Evolutionary conservation across 371 early-diverging fungal genomes (phyloP).

Genomic region (Apophysomyces variabilis): DNA sequence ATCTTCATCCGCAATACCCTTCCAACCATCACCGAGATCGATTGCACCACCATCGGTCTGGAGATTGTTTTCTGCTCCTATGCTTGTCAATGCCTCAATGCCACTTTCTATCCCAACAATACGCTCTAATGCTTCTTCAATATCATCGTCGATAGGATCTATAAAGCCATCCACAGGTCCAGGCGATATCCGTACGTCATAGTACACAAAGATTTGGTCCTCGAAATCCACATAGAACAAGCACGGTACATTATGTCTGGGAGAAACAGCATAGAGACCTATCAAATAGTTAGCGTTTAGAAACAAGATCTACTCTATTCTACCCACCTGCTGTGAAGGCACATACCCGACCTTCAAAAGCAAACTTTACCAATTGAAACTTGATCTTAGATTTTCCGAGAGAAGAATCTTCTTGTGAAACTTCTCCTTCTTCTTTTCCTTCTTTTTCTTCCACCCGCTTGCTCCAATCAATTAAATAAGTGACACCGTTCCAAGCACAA

Average conservation of each 20-base stretch:
- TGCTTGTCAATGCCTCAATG: constrained; percentile 26
- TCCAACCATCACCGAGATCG: constrained; percentile 55
- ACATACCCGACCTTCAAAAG: constrained; percentile 81
- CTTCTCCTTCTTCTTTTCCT: constrained; percentile 1
- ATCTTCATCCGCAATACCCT: constrained; percentile 35
- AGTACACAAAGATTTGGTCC: constrained; percentile 81
- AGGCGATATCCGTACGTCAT: constrained; percentile 64
- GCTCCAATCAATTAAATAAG: constrained; percentile 71
- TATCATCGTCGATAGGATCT: constrained; percentile 50
- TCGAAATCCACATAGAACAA: constrained; percentile 84
- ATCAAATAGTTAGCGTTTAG: neutral
- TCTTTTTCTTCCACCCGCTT: constrained; percentile 21
- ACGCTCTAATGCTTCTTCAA: constrained; percentile 51
- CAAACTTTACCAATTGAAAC: constrained; percentile 75
- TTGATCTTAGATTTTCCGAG: constrained; percentile 34
- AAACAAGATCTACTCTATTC: neutral
- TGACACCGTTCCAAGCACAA: constrained; percentile 82
- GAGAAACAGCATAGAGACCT: constrained; percentile 70
- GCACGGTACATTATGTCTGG: constrained; percentile 76
- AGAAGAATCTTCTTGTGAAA: constrained; percentile 4
- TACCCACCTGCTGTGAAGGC: constrained; percentile 75
- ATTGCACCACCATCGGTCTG: constrained; percentile 25
- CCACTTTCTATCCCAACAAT: constrained; percentile 40
- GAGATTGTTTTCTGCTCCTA: constrained; percentile 9
- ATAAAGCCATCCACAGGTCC: constrained; percentile 53